Evolutionary conservation across 148 eudicot species (phyloP), one percentile per base, ranked within the genome.

Genomic region (Rhododendron kiyosumense): DNA sequence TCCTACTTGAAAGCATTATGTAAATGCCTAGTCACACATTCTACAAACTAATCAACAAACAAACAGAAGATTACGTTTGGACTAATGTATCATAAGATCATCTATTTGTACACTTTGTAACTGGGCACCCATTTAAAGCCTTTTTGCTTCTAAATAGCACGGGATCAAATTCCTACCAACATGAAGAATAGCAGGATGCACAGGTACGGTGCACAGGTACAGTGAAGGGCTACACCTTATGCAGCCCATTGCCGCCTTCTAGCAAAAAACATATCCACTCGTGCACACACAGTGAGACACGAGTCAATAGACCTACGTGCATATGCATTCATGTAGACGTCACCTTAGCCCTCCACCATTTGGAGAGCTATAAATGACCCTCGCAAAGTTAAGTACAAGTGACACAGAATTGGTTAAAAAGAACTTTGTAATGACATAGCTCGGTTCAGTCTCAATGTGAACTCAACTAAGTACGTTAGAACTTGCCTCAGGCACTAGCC

Each of bases 241-340:
- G 59, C 82, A 79, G 32, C 82, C n/a, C 15, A 79, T 79, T 79
- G 82, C 59, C 48, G 82, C 36, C 59, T 48, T 46, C 15, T 43
- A 79, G 4, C n/a, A 6, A 22, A 38, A 76, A 78, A 43, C 4
- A 78, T n/a, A 9, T 45, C 15, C 17, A 12, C 54, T 43, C 1
- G 3, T 45, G 52, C 52, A 22, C 13, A 43, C 49, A 77, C 22
- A 17, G 22, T 32, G n/a, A 76, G 10, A 75, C 45, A 6, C 46
- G 2, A 17, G 7, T 73, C 78, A 75, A 36, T 34, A 75, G 11
- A 75, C 46, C 30, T 12, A 12, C 5, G 0, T 26, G 45, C 46
- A 0, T 45, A 78, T 45, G 30, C 3, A 78, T 45, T 20, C 32
- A 45, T 43, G 0, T 20, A 18, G 9, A 43, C 30, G 51, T n/a